Evolutionary conservation across 73 alveolate genomes (phyloP).

Genomic region (Uronychia setigera): DNA sequence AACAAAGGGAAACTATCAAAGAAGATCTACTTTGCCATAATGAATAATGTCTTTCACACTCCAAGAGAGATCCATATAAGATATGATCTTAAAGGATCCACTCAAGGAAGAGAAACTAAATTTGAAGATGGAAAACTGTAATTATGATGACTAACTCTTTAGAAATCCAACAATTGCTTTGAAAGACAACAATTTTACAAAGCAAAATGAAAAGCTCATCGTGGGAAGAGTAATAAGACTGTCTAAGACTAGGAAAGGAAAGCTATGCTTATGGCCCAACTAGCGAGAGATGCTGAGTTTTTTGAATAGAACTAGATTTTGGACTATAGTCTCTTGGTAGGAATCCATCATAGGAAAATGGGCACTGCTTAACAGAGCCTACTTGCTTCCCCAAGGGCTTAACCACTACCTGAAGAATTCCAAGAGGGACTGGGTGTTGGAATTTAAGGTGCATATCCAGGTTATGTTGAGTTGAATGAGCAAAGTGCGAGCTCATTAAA

Average conservation of each 20-base stretch:
- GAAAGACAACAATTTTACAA: slow-evolving; percentile 88
- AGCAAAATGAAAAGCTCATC: slow-evolving; percentile 70
- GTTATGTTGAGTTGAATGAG: not conserved
- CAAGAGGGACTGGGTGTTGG: not conserved
- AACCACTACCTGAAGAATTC: not conserved
- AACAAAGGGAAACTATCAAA: slow-evolving; percentile 33
- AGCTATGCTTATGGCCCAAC: slow-evolving; percentile 67
- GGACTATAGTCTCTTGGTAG: slow-evolving; percentile 92
- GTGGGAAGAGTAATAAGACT: slow-evolving; percentile 32
- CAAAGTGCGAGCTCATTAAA: not conserved
- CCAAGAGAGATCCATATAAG: slow-evolving; percentile 71
- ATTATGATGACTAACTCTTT: not conserved
- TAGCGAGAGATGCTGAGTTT: slow-evolving; percentile 87
- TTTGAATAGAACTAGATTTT: slow-evolving; percentile 81
- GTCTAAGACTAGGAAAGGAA: slow-evolving; percentile 42
- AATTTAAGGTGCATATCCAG: not conserved
- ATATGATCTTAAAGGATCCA: slow-evolving; percentile 88
- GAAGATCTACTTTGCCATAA: slow-evolving; percentile 74
- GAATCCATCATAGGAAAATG: slow-evolving; percentile 70
- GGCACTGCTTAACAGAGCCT: slow-evolving; percentile 3
- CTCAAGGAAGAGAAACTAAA: slow-evolving; percentile 70
- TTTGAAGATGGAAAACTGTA: slow-evolving; percentile 26
- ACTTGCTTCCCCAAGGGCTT: slow-evolving; percentile 21
- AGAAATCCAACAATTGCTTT: slow-evolving; percentile 85
- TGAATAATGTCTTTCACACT: slow-evolving; percentile 78